Evolutionary conservation across 345 rosid species (phyloP).

Genomic region (Nephelium lappaceum): DNA sequence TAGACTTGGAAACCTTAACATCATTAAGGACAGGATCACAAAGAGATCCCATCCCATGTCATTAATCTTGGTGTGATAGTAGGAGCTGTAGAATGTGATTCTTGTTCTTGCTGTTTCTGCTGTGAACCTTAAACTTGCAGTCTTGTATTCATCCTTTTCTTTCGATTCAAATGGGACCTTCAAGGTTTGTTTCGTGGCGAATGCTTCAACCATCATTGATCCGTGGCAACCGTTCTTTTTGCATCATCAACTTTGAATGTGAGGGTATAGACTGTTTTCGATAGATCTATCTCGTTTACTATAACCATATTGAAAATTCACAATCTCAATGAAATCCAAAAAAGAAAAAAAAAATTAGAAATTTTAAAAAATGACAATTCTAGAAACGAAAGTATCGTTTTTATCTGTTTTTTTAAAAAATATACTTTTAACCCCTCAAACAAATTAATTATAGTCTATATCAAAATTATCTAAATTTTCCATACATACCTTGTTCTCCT

Average conservation of each 20-base stretch:
- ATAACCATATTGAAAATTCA: no score
- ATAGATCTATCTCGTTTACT: no score
- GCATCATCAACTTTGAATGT: constrained; percentile 80
- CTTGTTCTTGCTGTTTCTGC: constrained; percentile 68
- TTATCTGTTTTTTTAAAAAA: no score
- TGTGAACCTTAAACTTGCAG: constrained; percentile 60
- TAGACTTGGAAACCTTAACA: constrained; percentile 50
- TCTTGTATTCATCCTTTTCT: constrained; percentile 67
- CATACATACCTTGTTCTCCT: no score
- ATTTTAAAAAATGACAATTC: no score
- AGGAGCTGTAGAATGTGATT: constrained; percentile 82
- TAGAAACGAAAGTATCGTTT: no score
- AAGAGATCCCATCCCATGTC: constrained; percentile 64
- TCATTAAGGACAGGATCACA: constrained; percentile 88
- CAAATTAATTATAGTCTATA: no score
- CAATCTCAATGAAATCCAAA: no score
- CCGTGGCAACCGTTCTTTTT: constrained; percentile 79
- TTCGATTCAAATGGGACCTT: constrained; percentile 66
- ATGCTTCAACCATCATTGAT: constrained; percentile 92
- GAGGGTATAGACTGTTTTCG: constrained; percentile 56
- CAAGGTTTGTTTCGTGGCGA: constrained; percentile 61
- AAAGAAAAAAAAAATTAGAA: no score
- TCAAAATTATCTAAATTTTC: no score
- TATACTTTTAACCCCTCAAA: no score
- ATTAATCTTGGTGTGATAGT: constrained; percentile 66